These are phyloP conservation scores for Acanthamoeba rhysodes DNA, from an alignment of 208 protist species.

Conservation along the genomic window DNA sequence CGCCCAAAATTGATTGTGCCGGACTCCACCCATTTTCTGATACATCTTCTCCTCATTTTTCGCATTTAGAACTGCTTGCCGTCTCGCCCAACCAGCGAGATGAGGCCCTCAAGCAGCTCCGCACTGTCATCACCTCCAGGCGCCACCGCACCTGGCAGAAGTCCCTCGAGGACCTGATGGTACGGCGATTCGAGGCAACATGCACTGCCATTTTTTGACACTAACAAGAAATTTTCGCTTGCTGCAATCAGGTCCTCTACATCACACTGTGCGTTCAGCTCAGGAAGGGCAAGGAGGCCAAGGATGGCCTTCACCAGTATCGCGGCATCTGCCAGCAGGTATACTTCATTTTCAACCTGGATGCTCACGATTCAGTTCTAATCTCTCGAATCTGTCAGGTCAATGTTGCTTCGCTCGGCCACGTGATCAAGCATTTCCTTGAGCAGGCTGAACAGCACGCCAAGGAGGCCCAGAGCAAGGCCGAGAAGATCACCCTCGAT, in stretches of 20 bases:
- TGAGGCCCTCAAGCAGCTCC: conserved; percentile 69
- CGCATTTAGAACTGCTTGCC: conserved; percentile 39
- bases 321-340: conserved; percentile 85
- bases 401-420: conserved; percentile 87
- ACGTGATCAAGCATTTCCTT: conserved; percentile 87
- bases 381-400: background rate
- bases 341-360: background rate
- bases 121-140: conserved; percentile 68
- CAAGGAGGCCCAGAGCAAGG: conserved; percentile 80
- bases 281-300: conserved; percentile 77
- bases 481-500: conserved; percentile 70
- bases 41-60: background rate
- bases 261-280: conserved; percentile 89
- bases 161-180: conserved; percentile 68
- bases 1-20: background rate
- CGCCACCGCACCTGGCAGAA: conserved; percentile 74
- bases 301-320: conserved; percentile 92
- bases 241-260: conserved; percentile 67
- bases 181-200: background rate
- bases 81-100: conserved; percentile 67
- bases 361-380: background rate
- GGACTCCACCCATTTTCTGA: background rate
- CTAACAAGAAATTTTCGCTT: background rate
- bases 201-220: background rate
- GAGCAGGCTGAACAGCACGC: conserved; percentile 80